Base-by-base conservation (phyloP, 108 stramenopile genomes). In the Skeletonema potamos region DNA sequence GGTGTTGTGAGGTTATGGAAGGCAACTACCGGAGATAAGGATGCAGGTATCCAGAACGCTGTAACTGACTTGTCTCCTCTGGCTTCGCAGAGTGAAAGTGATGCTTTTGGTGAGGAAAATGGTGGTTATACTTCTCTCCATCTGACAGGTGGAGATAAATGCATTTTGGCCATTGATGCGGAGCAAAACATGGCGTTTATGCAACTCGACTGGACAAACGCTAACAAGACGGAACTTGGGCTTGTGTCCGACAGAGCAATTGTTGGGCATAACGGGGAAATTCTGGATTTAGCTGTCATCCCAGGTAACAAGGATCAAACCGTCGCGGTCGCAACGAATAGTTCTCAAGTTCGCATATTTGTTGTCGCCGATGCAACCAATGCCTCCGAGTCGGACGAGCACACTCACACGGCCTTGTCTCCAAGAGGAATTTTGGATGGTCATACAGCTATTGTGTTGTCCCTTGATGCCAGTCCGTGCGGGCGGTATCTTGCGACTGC, bases 251-350 rank as follows among this genome's bases (percentile, higher is more conserved):
- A 80, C 61, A 83, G 95, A 56, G 85, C 92, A 17, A 93, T 97
- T 74, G 92, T 98, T 41, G 97, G 96, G 0, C 88, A 92, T 64
- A 96, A 98, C 65, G 97, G 96, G 46, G 96, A 98, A 75, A 91
- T 98, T 46, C 85, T 98, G 13, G 97, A 97, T 71, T 60, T 98
- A 22, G 90, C 92, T 34, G 75, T 91, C 26, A 82, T 97, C 33
- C 96, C 96, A 9, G 20, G 37, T 24, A 70, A 58, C 72, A 72
- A 66, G 57, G 48, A 51, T 18, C 76, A 78, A 46, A 81, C 79
- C 60, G 83, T 97, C 27, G 94, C 94, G 18, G 94, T 98, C 5
- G 97, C 96, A 6, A 97, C 96, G 20, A 98, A 98, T 68, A 96
- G 95, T 78, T 82, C 97, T 5, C 92, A 96, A 71, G 90, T 96